Conservation (phyloP, 2,329 filamentous ascomycete species). For the Eurotiales sp. region DNA sequence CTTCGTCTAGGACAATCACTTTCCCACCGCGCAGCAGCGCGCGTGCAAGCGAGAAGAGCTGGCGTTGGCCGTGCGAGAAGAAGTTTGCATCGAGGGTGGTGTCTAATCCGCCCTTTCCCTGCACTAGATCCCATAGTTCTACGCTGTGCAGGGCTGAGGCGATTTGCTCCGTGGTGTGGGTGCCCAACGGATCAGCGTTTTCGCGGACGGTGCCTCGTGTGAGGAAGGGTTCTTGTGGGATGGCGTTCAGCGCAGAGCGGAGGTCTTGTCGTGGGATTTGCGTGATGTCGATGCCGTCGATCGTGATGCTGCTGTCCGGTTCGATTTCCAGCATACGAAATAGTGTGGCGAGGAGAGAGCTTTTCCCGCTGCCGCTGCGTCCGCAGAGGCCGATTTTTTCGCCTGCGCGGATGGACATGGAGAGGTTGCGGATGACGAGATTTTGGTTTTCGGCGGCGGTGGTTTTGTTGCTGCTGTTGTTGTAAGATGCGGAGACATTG, state of each 20-base stretch:
- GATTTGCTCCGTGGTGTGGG: slow-evolving; percentile 30
- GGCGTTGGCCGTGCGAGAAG: slow-evolving; percentile 58
- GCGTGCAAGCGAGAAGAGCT: slow-evolving; percentile 61
- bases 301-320: slow-evolving; percentile 35
- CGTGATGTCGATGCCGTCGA: slow-evolving; percentile 42
- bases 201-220: slow-evolving; percentile 36
- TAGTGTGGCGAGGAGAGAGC: slow-evolving; percentile 40
- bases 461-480: neutral
- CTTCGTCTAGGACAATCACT: slow-evolving; percentile 44
- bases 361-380: slow-evolving; percentile 37
- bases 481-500: slow-evolving; percentile 42
- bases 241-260: slow-evolving; percentile 38
- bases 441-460: slow-evolving; percentile 21
- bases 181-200: slow-evolving; percentile 37
- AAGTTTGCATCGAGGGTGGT: slow-evolving; percentile 45
- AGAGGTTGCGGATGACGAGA: slow-evolving; percentile 44
- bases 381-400: slow-evolving; percentile 42
- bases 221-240: slow-evolving; percentile 44
- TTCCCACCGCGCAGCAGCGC: slow-evolving; percentile 51
- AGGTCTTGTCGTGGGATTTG: slow-evolving; percentile 35
- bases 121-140: slow-evolving; percentile 33
- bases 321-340: slow-evolving; percentile 41
- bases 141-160: slow-evolving; percentile 34
- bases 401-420: slow-evolving; percentile 40
- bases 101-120: slow-evolving; percentile 38